These are phyloP conservation scores for Lumnitzera littorea DNA, from an alignment of 345 rosid species.

Conservation along the genomic window DNA sequence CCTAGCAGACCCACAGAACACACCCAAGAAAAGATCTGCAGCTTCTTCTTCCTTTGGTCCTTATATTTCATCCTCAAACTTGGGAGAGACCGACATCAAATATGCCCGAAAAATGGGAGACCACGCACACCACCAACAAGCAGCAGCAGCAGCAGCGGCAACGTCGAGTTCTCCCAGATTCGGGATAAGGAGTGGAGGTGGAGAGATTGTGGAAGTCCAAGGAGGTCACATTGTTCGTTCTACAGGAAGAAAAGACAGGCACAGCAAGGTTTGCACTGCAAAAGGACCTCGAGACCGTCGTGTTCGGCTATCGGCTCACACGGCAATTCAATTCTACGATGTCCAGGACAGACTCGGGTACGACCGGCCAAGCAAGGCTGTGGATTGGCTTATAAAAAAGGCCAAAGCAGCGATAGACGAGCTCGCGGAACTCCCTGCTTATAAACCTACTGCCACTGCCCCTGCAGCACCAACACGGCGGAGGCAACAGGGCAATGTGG, in stretches of 20 bases:
- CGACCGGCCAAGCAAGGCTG: conserved; percentile 95
- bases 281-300: conserved; percentile 97
- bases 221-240: conserved; percentile 96
- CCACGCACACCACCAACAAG: conserved; percentile 20
- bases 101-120: conserved; percentile 51
- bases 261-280: conserved; percentile 90
- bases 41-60: conserved; percentile 9
- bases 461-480: conserved; percentile 13
- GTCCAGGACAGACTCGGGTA: conserved; percentile 91
- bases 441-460: conserved; percentile 41
- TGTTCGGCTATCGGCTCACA: conserved; percentile 85
- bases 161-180: conserved; percentile 31
- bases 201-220: conserved; percentile 85
- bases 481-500: conserved; percentile 6
- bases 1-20: conserved; percentile 14
- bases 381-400: conserved; percentile 86
- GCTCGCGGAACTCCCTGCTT: conserved; percentile 79
- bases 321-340: conserved; percentile 96
- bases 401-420: conserved; percentile 80
- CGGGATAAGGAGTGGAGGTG: conserved; percentile 40
- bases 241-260: conserved; percentile 78
- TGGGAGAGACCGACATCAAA: conserved; percentile 27
- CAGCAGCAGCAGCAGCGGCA: conserved; percentile 26
- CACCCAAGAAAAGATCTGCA: conserved; percentile 34
- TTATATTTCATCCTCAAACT: conserved; percentile 19